A percentile compares a stretch with the other conserved stretches of the same genome.
Conservation (phyloP, 257 asterid genomes). For the Solanum boliviense region DNA sequence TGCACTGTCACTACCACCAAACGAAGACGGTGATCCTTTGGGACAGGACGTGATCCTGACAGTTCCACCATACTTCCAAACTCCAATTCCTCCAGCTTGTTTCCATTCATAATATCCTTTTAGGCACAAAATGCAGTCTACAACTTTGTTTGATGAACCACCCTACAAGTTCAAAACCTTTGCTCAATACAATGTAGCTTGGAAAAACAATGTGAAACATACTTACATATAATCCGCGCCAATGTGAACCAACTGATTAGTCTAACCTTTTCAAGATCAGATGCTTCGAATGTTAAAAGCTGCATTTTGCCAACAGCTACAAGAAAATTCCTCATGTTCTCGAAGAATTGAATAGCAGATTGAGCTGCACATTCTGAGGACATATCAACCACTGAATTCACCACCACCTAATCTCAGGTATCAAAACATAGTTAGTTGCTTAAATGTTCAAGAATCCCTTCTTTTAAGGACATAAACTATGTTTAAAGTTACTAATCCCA, state of each 20-base stretch:
- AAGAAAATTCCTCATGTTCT: constrained; percentile 83
- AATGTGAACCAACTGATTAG: background rate
- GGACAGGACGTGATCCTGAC: constrained; percentile 60
- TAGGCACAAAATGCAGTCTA: constrained; percentile 81
- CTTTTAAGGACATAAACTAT: background rate
- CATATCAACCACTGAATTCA: constrained; percentile 64
- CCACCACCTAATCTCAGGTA: constrained; percentile 53
- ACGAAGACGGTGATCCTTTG: constrained; percentile 58
- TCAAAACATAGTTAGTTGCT: background rate
- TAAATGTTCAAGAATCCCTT: background rate
- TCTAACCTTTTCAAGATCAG: constrained; percentile 82
- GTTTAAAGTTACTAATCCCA: background rate
- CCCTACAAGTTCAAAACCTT: constrained; percentile 34
- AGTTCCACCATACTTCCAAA: constrained; percentile 88
- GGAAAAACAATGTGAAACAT: background rate
- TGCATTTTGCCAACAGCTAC: constrained; percentile 77
- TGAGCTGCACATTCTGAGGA: constrained; percentile 91
- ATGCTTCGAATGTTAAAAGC: constrained; percentile 80
- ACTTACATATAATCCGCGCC: background rate
- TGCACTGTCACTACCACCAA: constrained; percentile 52
- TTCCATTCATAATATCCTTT: constrained; percentile 89
- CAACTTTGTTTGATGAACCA: constrained; percentile 89
- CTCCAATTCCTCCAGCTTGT: constrained; percentile 81
- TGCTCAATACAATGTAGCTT: background rate
- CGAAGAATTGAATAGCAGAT: constrained; percentile 88